Base-by-base conservation (phyloP, 345 rosid genomes). In the Garcia nutans region DNA sequence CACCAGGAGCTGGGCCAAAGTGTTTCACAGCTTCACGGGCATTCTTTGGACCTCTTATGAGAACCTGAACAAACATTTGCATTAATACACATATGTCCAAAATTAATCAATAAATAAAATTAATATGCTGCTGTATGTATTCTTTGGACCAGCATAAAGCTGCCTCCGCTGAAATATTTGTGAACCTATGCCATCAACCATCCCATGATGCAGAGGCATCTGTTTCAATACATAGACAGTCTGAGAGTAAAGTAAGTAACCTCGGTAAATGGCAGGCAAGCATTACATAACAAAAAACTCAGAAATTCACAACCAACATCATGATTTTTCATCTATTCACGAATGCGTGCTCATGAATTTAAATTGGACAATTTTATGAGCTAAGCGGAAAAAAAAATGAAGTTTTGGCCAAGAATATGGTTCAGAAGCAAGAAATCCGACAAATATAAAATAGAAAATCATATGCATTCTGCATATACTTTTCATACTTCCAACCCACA, bases 111-210 rank as follows among this genome's bases (percentile, higher is more conserved):
- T 28, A 28, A 28, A 28, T 28, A 28, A 28, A 28, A 28, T 28
- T 28, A 28, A 28, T 28, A 28, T 28, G 31, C 31, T 28, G 31
- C 31, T 28, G 2, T 28, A 28, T 28, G 31, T 28, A 28, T 28
- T 28, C 31, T 28, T 85, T 50, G 97, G 94, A 68, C 78, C 83
- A 66, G 92, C 82, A 83, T 92, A 96, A 76, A 96, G 97, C 78
- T 92, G 99, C 64, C 98, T 89, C 58, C 99, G 87, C 79, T 90
- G 98, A 78, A 86, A 57, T 83, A 93, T 79, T 81, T 89, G 91
- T 13, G 93, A 77, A 72, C 97, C 98, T 50, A 87, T 82, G 71
- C 97, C 99, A 82, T 96, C 97, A 70, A 84, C 94, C 90, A 96
- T 88, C 65, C 86, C 85, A 80, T 97, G 85, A 82, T 85, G 80